Evolutionary conservation across 495 filamentous ascomycete genomes (phyloP).

Genomic region (Aspergillus bridgeri): DNA sequence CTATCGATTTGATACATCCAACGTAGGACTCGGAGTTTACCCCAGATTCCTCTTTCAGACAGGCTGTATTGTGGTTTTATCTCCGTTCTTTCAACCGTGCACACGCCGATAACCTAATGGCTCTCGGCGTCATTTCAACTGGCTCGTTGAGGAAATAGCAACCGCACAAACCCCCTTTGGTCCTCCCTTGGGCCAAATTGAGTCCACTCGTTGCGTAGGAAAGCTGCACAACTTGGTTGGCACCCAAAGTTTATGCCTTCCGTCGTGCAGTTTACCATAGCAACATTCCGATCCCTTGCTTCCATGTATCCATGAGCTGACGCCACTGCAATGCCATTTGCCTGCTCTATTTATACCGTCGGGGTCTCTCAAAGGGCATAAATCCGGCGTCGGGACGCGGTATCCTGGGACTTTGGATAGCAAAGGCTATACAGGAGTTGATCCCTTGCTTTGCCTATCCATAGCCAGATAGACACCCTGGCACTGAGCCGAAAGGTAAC

Average conservation of each 20-base stretch:
- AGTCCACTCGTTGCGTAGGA: not conserved
- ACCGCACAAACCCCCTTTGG: not conserved
- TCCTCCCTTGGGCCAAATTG: not conserved
- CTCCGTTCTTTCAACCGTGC: not conserved
- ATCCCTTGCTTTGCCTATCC: not conserved
- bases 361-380: conserved; percentile 6
- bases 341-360: conserved; percentile 6
- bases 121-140: not conserved
- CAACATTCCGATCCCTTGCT: not conserved
- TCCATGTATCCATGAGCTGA: not conserved
- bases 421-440: not conserved
- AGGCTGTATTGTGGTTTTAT: not conserved
- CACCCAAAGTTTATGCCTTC: not conserved
- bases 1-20: not conserved
- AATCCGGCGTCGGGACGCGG: not conserved
- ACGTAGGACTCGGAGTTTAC: not conserved
- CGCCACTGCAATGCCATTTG: not conserved
- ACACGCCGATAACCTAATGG: too few species aligned
- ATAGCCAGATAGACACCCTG: not conserved
- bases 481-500: too few species aligned
- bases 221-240: not conserved
- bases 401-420: not conserved
- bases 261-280: not conserved
- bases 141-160: not conserved
- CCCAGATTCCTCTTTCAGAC: not conserved